These are phyloP conservation scores for Vaucheria bursata DNA, from an alignment of 352 stramenopile species.

Conservation along the genomic window DNA sequence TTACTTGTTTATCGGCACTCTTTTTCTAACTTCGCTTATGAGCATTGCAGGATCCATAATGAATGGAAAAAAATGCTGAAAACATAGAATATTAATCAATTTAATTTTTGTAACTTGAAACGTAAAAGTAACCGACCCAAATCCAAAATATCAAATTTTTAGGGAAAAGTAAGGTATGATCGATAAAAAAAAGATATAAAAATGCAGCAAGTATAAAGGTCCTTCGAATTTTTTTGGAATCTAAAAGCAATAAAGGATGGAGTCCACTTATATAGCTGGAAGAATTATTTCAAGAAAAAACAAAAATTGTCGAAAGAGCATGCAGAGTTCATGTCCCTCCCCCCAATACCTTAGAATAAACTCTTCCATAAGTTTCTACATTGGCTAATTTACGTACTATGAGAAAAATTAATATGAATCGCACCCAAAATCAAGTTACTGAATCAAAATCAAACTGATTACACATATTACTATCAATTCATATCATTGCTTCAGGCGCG, in stretches of 20 bases:
- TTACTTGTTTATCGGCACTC: conserved; percentile 21
- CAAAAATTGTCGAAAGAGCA: background rate
- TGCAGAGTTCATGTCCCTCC: background rate
- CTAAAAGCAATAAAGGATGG: background rate
- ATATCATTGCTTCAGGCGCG: conserved; percentile 7
- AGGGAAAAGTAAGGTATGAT: background rate
- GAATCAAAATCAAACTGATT: background rate
- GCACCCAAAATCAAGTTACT: too few species aligned
- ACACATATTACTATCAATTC: background rate
- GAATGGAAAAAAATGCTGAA: conserved; percentile 63
- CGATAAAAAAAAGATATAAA: background rate
- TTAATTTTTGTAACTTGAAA: background rate
- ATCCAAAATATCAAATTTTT: background rate
- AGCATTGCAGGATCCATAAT: conserved; percentile 59
- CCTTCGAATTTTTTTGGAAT: background rate
- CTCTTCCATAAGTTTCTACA: background rate
- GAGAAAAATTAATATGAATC: too few species aligned
- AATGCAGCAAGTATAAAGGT: background rate
- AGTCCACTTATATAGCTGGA: conserved; percentile 6
- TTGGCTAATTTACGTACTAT: background rate
- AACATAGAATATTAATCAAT: background rate
- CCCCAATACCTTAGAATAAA: background rate
- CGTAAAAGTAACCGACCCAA: background rate
- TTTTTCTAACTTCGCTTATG: conserved; percentile 49
- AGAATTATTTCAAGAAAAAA: background rate